phyloP scores from a whole-genome alignment of 2,329 filamentous ascomycete species.

The Akanthomyces lecanii region DNA sequence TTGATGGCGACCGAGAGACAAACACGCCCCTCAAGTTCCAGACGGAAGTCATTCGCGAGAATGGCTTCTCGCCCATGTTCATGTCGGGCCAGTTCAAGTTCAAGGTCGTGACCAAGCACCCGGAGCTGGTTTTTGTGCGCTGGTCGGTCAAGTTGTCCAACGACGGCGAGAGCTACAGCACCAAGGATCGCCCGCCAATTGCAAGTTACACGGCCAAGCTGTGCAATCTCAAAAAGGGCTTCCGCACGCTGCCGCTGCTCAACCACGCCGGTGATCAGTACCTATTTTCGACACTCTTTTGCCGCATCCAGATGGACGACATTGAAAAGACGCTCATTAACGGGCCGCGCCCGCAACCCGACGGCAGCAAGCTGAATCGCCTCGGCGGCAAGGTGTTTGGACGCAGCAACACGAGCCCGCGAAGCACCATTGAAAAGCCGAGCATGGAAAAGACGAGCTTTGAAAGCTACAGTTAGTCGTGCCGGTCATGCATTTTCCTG shows the following conservation, averaged over 20 bases:
- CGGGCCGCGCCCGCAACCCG: conserved; percentile 36
- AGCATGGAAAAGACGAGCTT: conserved; percentile 47
- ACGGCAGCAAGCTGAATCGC: conserved; percentile 52
- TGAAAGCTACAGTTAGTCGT: conserved; percentile 28
- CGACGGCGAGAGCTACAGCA: conserved; percentile 65
- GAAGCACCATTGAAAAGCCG: conserved; percentile 49
- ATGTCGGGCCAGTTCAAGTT: conserved; percentile 69
- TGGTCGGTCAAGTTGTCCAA: conserved; percentile 87
- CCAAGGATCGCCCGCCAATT: conserved; percentile 56
- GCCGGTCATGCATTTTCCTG: background rate
- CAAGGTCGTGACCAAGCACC: conserved; percentile 86
- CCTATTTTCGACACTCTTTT: conserved; percentile 91
- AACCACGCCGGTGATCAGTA: conserved; percentile 89
- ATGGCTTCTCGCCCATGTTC: conserved; percentile 91
- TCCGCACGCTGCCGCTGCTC: conserved; percentile 84
- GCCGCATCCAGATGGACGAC: conserved; percentile 68
- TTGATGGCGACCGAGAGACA: conserved; percentile 42
- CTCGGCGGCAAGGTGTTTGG: conserved; percentile 56
- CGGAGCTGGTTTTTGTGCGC: conserved; percentile 87
- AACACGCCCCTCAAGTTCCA: conserved; percentile 68
- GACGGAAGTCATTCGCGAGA: conserved; percentile 76
- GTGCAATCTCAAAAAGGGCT: conserved; percentile 82
- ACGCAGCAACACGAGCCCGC: conserved; percentile 48
- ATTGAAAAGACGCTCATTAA: conserved; percentile 55
- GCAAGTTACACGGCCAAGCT: conserved; percentile 93